phyloP scores from a whole-genome alignment of 345 rosid species.

The Gossypium herbaceum region DNA sequence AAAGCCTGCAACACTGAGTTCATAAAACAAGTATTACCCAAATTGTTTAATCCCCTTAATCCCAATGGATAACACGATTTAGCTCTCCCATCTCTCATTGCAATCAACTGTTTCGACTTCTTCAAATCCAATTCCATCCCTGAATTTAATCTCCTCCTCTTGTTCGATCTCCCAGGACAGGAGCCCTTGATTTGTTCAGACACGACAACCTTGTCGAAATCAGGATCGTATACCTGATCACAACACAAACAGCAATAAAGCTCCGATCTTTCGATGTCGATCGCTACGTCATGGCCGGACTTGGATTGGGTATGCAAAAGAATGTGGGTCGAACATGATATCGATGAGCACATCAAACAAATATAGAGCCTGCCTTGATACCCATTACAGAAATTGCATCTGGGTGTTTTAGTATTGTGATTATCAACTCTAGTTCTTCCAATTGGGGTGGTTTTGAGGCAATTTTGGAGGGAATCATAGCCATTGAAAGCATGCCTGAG shows the following conservation, averaged over 20 bases:
- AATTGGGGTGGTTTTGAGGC: conserved; percentile 38
- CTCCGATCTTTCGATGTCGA: conserved; percentile 83
- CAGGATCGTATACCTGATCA: conserved; percentile 86
- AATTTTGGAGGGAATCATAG: conserved; percentile 45
- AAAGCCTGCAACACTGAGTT: conserved; percentile 86
- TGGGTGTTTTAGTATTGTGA: conserved; percentile 36
- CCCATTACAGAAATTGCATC: conserved; percentile 60
- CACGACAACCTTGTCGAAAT: conserved; percentile 66
- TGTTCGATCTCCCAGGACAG: conserved; percentile 41
- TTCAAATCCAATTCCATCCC: conserved; percentile 44
- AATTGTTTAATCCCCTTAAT: conserved; percentile 74
- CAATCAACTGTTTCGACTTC: conserved; percentile 41
- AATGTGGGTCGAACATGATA: conserved; percentile 62
- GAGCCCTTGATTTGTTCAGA: conserved; percentile 39
- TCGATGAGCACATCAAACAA: conserved; percentile 63
- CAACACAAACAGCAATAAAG: conserved; percentile 71
- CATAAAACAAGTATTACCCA: conserved; percentile 92
- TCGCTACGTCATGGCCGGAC: conserved; percentile 64
- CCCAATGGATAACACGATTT: conserved; percentile 70
- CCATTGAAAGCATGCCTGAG: conserved; percentile 52
- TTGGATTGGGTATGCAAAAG: conserved; percentile 54
- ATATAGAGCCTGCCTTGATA: conserved; percentile 48
- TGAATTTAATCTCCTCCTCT: conserved; percentile 53
- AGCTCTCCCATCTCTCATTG: conserved; percentile 50
- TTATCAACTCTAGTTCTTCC: conserved; percentile 47